A percentile compares a stretch with the other conserved stretches of the same genome.
Conservation (phyloP, 768 basidiomycete genomes). For the Pisolithus orientalis region DNA sequence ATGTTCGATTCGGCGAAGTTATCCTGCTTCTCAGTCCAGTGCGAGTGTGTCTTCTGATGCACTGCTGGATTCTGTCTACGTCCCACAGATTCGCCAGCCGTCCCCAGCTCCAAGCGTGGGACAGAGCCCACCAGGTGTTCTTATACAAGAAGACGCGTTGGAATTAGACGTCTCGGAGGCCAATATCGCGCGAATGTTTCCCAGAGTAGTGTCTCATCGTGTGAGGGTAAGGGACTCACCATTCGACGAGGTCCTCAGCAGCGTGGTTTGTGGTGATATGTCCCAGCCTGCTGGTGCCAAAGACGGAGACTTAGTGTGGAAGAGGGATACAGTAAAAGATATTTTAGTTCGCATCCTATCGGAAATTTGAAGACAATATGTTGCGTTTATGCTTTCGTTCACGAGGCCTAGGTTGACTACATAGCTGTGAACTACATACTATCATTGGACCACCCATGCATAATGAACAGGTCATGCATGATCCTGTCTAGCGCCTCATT, state of each 20-base stretch:
- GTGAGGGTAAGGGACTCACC: constrained; percentile 64
- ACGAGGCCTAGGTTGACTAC: not conserved
- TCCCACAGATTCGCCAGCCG: constrained; percentile 6
- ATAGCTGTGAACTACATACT: too few species aligned
- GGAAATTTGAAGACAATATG: constrained; percentile 32
- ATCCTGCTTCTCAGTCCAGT: constrained; percentile 12
- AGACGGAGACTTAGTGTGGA: constrained; percentile 26
- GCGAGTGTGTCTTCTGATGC: constrained; percentile 17
- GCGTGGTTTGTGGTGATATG: constrained; percentile 53
- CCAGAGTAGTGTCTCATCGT: constrained; percentile 69
- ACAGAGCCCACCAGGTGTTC: constrained; percentile 3
- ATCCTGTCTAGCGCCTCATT: too few species aligned
- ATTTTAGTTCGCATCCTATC: constrained; percentile 54
- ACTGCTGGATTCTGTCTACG: constrained; percentile 14
- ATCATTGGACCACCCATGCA: not conserved
- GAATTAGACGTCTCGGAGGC: constrained; percentile 63
- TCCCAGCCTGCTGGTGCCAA: constrained; percentile 11
- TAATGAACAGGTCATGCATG: too few species aligned
- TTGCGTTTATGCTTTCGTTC: not conserved
- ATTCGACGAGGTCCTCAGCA: constrained; percentile 61
- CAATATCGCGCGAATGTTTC: constrained; percentile 69
- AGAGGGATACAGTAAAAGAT: constrained; percentile 54
- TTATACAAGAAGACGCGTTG: constrained; percentile 15
- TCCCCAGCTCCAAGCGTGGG: constrained; percentile 3
- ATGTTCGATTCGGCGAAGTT: constrained; percentile 10